Evolutionary conservation across 257 asterid species (phyloP), one percentile per base, ranked within the genome.

Genomic region (Jasminum sambac): DNA sequence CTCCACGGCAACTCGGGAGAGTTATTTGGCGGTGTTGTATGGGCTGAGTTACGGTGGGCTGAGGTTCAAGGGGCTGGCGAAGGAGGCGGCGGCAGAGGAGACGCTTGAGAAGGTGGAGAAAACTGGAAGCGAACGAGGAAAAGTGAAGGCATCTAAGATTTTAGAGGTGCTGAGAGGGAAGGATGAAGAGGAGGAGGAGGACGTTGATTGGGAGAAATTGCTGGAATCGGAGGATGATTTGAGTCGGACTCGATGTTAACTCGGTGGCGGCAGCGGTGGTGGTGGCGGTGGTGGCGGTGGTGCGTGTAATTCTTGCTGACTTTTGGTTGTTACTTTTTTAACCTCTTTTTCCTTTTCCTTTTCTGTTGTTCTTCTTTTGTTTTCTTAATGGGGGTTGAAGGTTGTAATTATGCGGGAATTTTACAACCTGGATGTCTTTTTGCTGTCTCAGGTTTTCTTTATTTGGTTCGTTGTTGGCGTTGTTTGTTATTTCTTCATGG

Each of bases 1-100:
- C 30, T 79, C 87, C 5, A 79, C 2, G 17, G 74, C 86, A 16
- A 84, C 81, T 17, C 76, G 79, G 66, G 96, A 91, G 69, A 87
- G 90, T 72, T 88, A 96, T 39, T 68, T 91, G 78, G 77, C 83
- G 64, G 93, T 86, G 52, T 24, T 95, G 57, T 85, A 83, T 42
- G 95, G 97, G 72, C 81, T 95, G 81, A 91, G 99, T 61, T 85
- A 85, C 23, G 98, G 99, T 10, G 99, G 99, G 67, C 71, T 87
- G 79, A 85, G 98, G 88, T 95, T 95, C 16, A 91, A 86, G 74
- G 99, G 91, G 38, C 69, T 89, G 83, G 98, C 97, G 23, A 95
- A 88, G 83, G 96, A 91, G 69, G 97, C 93, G 0, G 81, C 85
- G n/a, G 98, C 90, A 6, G 98, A 91, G 81, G 89, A 78, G 23